phyloP scores from a whole-genome alignment of 2,329 filamentous ascomycete genomes.

The Lizonia empirigonia region DNA sequence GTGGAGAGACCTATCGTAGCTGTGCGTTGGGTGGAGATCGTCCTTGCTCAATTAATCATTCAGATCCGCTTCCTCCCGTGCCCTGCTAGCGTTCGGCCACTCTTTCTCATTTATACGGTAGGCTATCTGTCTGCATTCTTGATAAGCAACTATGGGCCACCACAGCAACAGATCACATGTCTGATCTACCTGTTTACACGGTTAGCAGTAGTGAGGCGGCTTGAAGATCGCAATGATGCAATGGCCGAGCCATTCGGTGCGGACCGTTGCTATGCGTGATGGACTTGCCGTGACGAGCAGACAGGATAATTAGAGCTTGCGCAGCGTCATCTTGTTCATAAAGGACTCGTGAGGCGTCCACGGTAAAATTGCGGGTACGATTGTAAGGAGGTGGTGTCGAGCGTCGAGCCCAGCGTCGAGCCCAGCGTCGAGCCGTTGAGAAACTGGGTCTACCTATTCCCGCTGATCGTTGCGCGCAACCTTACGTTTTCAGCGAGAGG shows the following conservation, averaged over 20 bases:
- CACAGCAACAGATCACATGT: slow-evolving; percentile 1
- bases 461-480: background rate
- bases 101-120: too few relatives aligned
- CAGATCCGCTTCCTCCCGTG: too few relatives aligned
- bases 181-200: background rate
- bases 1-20: too few relatives aligned
- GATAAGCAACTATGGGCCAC: too few relatives aligned
- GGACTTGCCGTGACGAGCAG: background rate
- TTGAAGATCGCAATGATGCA: slow-evolving; percentile 12
- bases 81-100: too few relatives aligned
- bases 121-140: too few relatives aligned
- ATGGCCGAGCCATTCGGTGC: background rate
- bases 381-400: background rate
- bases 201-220: slow-evolving; percentile 3
- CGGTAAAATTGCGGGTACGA: background rate
- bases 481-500: background rate
- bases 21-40: too few relatives aligned
- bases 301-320: background rate
- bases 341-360: background rate
- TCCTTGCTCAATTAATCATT: too few relatives aligned
- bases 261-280: background rate
- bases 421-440: too few relatives aligned
- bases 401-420: background rate
- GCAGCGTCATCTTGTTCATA: background rate
- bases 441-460: background rate